These are phyloP conservation scores for Curvularia spicifera DNA, from an alignment of 2,329 filamentous ascomycete genomes.

Conservation along the genomic window DNA sequence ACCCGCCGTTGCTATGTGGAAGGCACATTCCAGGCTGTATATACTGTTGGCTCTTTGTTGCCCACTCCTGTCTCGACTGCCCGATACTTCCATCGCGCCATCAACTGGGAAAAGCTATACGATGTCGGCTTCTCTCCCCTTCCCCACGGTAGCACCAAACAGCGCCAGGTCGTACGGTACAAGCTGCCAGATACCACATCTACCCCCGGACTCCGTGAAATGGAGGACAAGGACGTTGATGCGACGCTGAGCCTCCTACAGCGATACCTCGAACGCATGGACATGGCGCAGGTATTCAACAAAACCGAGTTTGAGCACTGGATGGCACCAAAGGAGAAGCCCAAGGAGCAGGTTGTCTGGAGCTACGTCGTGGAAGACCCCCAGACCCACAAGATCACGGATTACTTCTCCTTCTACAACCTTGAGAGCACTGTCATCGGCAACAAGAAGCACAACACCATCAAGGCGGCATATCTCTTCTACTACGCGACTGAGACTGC, in stretches of 20 bases:
- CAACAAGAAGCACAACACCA: slow-evolving; percentile 74
- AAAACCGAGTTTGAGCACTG: slow-evolving; percentile 86
- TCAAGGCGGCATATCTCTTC: slow-evolving; percentile 93
- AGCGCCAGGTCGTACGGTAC: slow-evolving; percentile 85
- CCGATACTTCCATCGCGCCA: slow-evolving; percentile 90
- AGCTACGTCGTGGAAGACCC: slow-evolving; percentile 83
- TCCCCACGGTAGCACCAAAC: slow-evolving; percentile 80
- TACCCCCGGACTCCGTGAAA: slow-evolving; percentile 76
- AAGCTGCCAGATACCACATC: slow-evolving; percentile 76
- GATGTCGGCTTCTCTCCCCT: slow-evolving; percentile 93
- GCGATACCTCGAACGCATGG: slow-evolving; percentile 78
- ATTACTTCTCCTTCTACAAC: slow-evolving; percentile 97
- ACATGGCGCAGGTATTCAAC: slow-evolving; percentile 82
- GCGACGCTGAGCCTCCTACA: slow-evolving; percentile 76
- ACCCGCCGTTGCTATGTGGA: slow-evolving; percentile 88
- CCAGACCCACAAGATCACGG: slow-evolving; percentile 79
- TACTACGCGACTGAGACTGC: slow-evolving; percentile 91
- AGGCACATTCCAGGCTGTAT: slow-evolving; percentile 92
- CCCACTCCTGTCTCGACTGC: slow-evolving; percentile 92
- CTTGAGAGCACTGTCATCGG: slow-evolving; percentile 92
- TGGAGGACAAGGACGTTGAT: slow-evolving; percentile 79
- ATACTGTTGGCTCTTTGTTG: slow-evolving; percentile 89
- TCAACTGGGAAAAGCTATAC: slow-evolving; percentile 96
- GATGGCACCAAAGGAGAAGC: slow-evolving; percentile 70
- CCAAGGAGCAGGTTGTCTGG: slow-evolving; percentile 81